These are phyloP conservation scores for Pichia sorboxylosa DNA, from an alignment of 1,139 yeast species.

Conservation along the genomic window DNA sequence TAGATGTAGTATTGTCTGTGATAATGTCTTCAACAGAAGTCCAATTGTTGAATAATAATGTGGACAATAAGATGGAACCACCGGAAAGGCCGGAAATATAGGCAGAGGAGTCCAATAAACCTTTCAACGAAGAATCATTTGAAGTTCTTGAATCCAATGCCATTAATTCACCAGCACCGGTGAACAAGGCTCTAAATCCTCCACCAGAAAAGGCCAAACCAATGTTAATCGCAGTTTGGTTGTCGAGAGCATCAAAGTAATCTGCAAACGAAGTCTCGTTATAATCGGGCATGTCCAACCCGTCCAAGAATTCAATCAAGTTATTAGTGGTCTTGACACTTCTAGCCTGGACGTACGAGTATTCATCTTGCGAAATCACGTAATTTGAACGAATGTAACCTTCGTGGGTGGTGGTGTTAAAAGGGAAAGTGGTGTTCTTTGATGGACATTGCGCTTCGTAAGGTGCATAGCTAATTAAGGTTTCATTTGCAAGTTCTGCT, in stretches of 20 bases:
- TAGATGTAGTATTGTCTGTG: slow-evolving; percentile 24
- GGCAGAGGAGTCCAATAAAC: slow-evolving; percentile 40
- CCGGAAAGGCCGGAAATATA: slow-evolving; percentile 62
- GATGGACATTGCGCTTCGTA: slow-evolving; percentile 14
- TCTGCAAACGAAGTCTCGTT: slow-evolving; percentile 14
- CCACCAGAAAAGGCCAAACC: slow-evolving; percentile 71
- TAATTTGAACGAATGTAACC: slow-evolving; percentile 16
- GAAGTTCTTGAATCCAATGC: slow-evolving; percentile 38
- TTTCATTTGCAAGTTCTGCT: not conserved
- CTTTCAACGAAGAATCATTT: slow-evolving; percentile 29
- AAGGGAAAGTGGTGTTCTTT: slow-evolving; percentile 10
- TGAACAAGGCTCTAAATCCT: slow-evolving; percentile 57
- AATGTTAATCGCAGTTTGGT: slow-evolving; percentile 22
- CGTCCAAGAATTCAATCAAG: slow-evolving; percentile 16
- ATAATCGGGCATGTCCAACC: slow-evolving; percentile 17
- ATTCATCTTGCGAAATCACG: slow-evolving; percentile 17
- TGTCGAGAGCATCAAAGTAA: slow-evolving; percentile 9
- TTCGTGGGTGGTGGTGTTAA: slow-evolving; percentile 8
- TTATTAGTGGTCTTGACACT: slow-evolving; percentile 12
- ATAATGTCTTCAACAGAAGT: slow-evolving; percentile 29
- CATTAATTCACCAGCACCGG: slow-evolving; percentile 49
- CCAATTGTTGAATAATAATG: slow-evolving; percentile 37
- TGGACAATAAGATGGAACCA: slow-evolving; percentile 54
- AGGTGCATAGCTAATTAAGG: slow-evolving; percentile 13
- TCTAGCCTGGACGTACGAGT: slow-evolving; percentile 17